Evolutionary conservation across 257 asterid genomes (phyloP).

Genomic region (Rubia yunnanensis): DNA sequence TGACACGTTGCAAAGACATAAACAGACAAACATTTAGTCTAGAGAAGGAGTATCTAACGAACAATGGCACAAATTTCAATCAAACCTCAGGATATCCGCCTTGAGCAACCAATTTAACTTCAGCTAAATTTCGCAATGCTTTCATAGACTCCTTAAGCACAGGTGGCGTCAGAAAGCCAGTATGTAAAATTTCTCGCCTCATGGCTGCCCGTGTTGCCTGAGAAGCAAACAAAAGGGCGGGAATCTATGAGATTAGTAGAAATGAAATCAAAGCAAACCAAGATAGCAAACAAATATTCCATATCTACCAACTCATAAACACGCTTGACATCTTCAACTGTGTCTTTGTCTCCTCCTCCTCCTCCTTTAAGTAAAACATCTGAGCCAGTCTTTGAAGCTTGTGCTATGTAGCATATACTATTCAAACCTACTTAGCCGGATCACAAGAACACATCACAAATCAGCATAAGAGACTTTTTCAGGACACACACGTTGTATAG

Average conservation of each 20-base stretch:
- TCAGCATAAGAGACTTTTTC: conserved; percentile 10
- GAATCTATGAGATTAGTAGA: background rate
- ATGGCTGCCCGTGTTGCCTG: conserved; percentile 76
- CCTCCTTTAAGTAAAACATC: conserved; percentile 27
- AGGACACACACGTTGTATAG: background rate
- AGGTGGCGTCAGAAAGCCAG: conserved; percentile 77
- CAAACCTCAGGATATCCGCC: conserved; percentile 98
- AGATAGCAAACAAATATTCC: background rate
- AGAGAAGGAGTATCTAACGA: background rate
- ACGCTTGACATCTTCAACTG: conserved; percentile 59
- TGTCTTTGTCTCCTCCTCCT: conserved; percentile 51
- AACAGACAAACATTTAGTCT: conserved; percentile 10
- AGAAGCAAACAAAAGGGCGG: conserved; percentile 4
- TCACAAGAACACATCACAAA: conserved; percentile 35
- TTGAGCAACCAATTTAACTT: conserved; percentile 53
- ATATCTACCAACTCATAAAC: conserved; percentile 64
- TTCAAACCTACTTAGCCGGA: conserved; percentile 56
- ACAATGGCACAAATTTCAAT: background rate
- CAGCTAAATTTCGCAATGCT: conserved; percentile 49
- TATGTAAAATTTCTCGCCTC: conserved; percentile 69
- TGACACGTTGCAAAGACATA: background rate
- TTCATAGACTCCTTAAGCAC: conserved; percentile 61
- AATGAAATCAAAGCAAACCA: background rate
- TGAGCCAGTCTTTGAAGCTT: conserved; percentile 48
- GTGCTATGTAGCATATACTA: conserved; percentile 38